These are phyloP conservation scores for Durusdinium trenchii DNA, from an alignment of 73 alveolate genomes.

Conservation along the genomic window DNA sequence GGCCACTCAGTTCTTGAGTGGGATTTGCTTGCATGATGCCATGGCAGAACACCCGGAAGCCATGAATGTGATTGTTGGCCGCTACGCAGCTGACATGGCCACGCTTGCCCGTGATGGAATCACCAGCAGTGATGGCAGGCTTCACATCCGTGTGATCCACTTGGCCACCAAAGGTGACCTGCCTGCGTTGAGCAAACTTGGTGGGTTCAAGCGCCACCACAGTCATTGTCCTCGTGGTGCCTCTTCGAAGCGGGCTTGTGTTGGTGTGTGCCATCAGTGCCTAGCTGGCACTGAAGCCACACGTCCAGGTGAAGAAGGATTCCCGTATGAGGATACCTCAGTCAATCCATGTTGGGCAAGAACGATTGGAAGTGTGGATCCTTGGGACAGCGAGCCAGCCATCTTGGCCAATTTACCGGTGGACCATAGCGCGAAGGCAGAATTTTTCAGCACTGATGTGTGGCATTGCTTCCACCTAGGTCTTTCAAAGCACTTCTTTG, in stretches of 20 bases:
- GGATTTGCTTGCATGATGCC: neutral
- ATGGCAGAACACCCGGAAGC: neutral
- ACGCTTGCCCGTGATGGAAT: neutral
- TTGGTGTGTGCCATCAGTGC: neutral
- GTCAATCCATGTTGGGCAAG: neutral
- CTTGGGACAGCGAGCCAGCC: neutral
- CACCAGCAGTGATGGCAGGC: neutral
- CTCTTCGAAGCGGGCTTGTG: neutral
- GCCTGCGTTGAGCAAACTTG: neutral
- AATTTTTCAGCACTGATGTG: neutral
- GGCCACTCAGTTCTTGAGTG: neutral
- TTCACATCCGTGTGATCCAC: neutral
- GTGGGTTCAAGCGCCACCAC: neutral
- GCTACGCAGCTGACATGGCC: neutral
- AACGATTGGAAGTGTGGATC: neutral
- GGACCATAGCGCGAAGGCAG: neutral
- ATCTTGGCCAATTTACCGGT: neutral
- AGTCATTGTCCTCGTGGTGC: neutral
- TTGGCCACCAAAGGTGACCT: slow-evolving; percentile 19
- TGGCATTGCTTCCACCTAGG: slow-evolving; percentile 19
- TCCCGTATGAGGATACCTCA: neutral
- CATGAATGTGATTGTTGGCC: neutral
- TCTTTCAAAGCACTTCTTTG: neutral
- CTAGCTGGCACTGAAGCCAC: neutral
- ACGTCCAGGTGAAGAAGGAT: neutral